Evolutionary conservation across 371 early-diverging fungal species (phyloP), one percentile per base, ranked within the genome.

Genomic region (Chytridium lagenaria): DNA sequence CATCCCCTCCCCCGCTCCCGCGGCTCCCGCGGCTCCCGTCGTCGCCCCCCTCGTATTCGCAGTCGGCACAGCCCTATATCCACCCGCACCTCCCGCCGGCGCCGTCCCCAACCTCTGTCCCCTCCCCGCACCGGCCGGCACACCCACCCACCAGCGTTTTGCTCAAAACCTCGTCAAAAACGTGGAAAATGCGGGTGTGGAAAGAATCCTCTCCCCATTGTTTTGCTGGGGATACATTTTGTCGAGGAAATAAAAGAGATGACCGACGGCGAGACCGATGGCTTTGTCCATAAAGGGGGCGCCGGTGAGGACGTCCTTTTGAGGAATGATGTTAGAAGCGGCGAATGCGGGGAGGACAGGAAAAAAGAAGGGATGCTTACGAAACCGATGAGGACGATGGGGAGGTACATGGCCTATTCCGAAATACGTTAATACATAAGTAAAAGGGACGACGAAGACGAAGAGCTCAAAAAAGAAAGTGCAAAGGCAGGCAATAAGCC

Each of bases 371-470:
- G 26, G 49, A 40, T 36, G 55, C 77, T 71, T 52, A 73, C 77
- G 28, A 81, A 87, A 19, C 79, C 87, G 26, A 88, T 74, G 72
- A 91, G 79, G 1, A 89, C 93, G 86, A 85, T 90, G n/a, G 93
- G 92, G 37, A 93, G 81, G 78, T 90, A 91, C n/a, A 81, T 37
- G 1, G 90, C 91, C 88, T 89, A 26, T 50, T 39, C 2, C n/a
- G n/a, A n/a, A n/a, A n/a, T n/a, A n/a, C n/a, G n/a, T n/a, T n/a
- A n/a, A n/a, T n/a, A n/a, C n/a, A n/a, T n/a, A n/a, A n/a, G n/a
- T n/a, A n/a, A n/a, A n/a, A n/a, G n/a, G n/a, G n/a, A n/a, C n/a
- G n/a, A n/a, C n/a, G n/a, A n/a, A n/a, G n/a, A 55, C 7, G 30
- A 55, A 26, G 26, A 55, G 57, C 15, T 15, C 57, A 55, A 31